These are phyloP conservation scores for Chrysanthemum lavandulifolium DNA, from an alignment of 129 eudicot species.

Conservation along the genomic window DNA sequence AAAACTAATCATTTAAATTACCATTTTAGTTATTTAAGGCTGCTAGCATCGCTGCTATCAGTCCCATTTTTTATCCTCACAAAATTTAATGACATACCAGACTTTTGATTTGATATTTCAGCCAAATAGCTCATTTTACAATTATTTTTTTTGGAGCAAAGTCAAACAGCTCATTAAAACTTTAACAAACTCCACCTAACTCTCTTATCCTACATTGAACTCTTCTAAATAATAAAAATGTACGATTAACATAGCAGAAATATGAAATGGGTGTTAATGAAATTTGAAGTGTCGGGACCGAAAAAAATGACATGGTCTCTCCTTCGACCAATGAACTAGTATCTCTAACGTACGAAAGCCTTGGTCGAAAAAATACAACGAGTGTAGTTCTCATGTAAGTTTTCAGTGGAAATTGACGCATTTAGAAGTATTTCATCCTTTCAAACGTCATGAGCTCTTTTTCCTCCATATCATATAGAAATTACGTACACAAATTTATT, in stretches of 20 bases:
- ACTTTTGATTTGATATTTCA: constrained; percentile 12
- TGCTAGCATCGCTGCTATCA: neutral
- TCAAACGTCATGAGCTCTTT: too few species aligned
- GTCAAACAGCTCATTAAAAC: constrained; percentile 8
- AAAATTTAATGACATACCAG: constrained; percentile 8
- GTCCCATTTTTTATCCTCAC: neutral
- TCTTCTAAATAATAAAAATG: neutral
- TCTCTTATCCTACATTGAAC: neutral
- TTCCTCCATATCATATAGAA: too few species aligned
- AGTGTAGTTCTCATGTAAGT: too few species aligned
- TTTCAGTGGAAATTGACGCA: too few species aligned
- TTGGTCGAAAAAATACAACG: too few species aligned
- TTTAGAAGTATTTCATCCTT: too few species aligned
- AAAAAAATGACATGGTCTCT: too few species aligned
- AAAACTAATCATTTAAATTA: neutral
- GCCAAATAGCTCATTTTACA: neutral
- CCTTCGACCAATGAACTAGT: too few species aligned
- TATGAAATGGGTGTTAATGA: neutral
- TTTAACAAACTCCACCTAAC: constrained; percentile 27
- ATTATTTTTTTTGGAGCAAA: too few species aligned
- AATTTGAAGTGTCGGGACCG: neutral
- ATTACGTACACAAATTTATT: too few species aligned
- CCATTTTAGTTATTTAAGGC: neutral
- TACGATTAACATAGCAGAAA: neutral
- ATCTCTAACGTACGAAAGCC: too few species aligned